Evolutionary conservation across 129 eudicot species (phyloP).

Genomic region (Ambrosia artemisiifolia): DNA sequence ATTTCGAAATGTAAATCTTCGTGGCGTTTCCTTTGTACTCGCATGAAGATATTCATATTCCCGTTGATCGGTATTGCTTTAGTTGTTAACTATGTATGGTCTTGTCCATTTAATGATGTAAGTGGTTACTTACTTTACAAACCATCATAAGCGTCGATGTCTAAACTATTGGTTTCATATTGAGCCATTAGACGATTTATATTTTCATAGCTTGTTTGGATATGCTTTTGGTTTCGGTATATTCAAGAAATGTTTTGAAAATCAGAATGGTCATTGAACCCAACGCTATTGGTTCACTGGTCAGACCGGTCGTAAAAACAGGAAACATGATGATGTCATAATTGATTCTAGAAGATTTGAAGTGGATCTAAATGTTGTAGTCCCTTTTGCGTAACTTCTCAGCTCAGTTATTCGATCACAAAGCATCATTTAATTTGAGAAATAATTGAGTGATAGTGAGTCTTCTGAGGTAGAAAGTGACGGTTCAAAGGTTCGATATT

Average conservation of each 20-base stretch:
- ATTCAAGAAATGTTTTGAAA: not conserved
- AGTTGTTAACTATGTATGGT: constrained; percentile 15
- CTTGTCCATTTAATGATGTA: constrained; percentile 12
- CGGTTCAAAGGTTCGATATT: not conserved
- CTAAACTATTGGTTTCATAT: constrained; percentile 28
- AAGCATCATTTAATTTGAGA: not conserved
- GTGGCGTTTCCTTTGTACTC: constrained; percentile 2
- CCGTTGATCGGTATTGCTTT: not conserved
- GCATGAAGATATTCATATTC: constrained; percentile 5
- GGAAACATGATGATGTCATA: too few relatives aligned
- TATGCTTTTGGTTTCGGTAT: not conserved
- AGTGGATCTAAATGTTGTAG: not conserved
- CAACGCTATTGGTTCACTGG: too few relatives aligned
- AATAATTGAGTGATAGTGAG: not conserved
- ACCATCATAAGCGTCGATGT: constrained; percentile 25
- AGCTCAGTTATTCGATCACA: not conserved
- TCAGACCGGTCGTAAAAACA: too few relatives aligned
- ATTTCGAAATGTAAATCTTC: constrained; percentile 62
- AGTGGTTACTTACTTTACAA: constrained; percentile 17
- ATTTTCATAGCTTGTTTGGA: not conserved
- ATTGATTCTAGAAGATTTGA: too few relatives aligned
- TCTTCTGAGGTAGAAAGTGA: not conserved
- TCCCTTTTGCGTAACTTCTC: not conserved
- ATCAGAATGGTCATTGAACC: not conserved
- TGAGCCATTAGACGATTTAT: constrained; percentile 26